These are phyloP conservation scores for Chlorella sp. DNA, from an alignment of 139 green algal species.

Conservation along the genomic window DNA sequence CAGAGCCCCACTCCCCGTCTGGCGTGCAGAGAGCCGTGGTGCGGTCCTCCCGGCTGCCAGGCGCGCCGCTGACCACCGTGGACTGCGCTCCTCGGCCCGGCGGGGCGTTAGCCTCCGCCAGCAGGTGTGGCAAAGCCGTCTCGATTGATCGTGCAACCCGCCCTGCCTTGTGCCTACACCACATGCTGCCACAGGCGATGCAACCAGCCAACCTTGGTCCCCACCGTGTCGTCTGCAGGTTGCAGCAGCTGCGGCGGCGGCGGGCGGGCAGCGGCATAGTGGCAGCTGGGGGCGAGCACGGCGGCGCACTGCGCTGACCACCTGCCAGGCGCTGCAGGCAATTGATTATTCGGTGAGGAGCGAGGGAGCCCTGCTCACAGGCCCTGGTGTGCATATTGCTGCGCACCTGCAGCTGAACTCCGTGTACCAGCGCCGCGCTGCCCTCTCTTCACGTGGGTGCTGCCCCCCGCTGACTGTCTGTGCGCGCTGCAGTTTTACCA, in stretches of 20 bases:
- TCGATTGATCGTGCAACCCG: not conserved
- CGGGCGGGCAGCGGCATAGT: not conserved
- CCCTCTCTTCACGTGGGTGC: not conserved
- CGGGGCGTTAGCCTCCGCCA: not conserved
- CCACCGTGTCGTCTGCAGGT: not conserved
- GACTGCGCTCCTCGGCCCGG: not conserved
- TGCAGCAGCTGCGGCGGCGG: not conserved
- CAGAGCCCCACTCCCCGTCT: not conserved
- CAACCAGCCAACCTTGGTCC: not conserved
- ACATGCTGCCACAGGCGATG: not conserved
- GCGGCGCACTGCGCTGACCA: not conserved
- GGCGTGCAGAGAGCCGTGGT: not conserved
- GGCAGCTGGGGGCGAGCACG: not conserved
- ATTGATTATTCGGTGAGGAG: conserved; percentile 49
- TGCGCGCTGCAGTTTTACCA: conserved; percentile 67
- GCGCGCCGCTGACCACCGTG: not conserved
- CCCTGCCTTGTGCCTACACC: not conserved
- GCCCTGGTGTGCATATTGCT: not conserved
- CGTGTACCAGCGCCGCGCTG: not conserved
- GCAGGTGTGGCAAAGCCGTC: not conserved
- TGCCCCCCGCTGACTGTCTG: not conserved
- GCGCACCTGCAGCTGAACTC: not conserved
- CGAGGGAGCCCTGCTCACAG: not conserved
- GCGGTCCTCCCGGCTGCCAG: not conserved
- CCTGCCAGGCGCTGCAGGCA: conserved; percentile 37